phyloP scores from a whole-genome alignment of 768 basidiomycete species.

The Calocera viscosa region DNA sequence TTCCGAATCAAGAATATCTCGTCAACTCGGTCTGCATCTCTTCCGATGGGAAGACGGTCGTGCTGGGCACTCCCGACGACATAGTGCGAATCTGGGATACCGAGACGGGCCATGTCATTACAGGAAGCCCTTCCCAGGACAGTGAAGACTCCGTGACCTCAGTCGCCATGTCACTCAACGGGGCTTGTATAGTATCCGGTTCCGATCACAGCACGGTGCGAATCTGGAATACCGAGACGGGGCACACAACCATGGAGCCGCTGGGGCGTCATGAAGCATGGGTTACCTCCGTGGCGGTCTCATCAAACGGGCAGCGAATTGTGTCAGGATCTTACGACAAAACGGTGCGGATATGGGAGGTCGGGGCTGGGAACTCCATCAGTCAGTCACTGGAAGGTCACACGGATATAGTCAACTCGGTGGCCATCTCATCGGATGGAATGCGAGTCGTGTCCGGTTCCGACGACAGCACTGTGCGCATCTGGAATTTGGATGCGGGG shows the following conservation, averaged over 20 bases:
- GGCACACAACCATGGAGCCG: neutral
- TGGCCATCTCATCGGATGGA: slow-evolving; percentile 25
- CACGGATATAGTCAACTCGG: neutral
- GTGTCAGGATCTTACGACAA: neutral
- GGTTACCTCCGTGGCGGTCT: slow-evolving; percentile 9
- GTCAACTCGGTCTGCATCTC: slow-evolving; percentile 6
- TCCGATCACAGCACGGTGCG: too few relatives aligned
- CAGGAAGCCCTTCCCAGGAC: too few relatives aligned
- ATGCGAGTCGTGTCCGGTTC: slow-evolving; percentile 32
- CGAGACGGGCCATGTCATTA: neutral
- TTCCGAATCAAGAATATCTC: slow-evolving; percentile 18
- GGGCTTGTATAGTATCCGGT: too few relatives aligned
- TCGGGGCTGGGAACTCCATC: neutral
- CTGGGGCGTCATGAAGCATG: neutral
- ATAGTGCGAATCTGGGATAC: slow-evolving; percentile 7
- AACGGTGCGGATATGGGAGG: neutral
- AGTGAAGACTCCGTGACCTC: too few relatives aligned
- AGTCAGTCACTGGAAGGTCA: neutral
- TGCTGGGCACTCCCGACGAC: neutral
- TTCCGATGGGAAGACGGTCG: neutral
- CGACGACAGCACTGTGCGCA: slow-evolving; percentile 32
- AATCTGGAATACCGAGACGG: too few relatives aligned
- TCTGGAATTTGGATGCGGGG: slow-evolving; percentile 27
- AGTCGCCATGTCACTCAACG: too few relatives aligned
- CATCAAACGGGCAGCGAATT: slow-evolving; percentile 4